Base-by-base conservation (phyloP, 805 yeast genomes). In the Nakazawaea ernobii region DNA sequence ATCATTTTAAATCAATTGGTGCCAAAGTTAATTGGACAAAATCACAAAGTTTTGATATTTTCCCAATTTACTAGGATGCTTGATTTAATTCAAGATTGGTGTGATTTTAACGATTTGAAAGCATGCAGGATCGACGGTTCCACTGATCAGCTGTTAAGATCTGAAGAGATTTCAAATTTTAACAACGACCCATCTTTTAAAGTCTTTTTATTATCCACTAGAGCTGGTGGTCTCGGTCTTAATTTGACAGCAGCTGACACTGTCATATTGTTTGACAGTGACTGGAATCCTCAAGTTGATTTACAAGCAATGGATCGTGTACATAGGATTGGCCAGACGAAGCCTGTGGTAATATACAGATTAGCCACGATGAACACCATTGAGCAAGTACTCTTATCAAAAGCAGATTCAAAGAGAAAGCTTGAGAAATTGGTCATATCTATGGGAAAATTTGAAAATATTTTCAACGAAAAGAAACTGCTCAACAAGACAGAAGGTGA, bases 261-360 rank as follows among this genome's bases (percentile, higher is more conserved):
- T 1, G 98, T 94, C 1, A 78, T 92, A 3, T 57, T 92, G 9
- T 90, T 88, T 59, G 99, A 92, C 59, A 85, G 89, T 48, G 99
- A 92, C 60, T 92, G 97, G 96, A 92, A 92, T 58, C 99, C 98
- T 0, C 97, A 92, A 59, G 95, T 89, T 52, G 98, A 92, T 65
- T 68, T 90, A 43, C 99, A 92, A 62, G 98, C 98, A 0, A 92
- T 92, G 80, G 98, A 91, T 57, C 73, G 99, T 46, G 95, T 86
- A 10, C 98, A 92, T 61, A 72, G 99, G 59, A 88, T 94, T 46
- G 98, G 98, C 0, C 99, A 92, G 62, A 73, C 69, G 1, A 80
- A 77, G 46, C 97, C 97, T 1, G 96, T 91, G 4, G 71, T 87
- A 20, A 77, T 92, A 1, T 88, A 84, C 60, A 74, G 98, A 51